Base-by-base conservation (phyloP, 352 stramenopile species). In the Stramenopiles sp. region DNA sequence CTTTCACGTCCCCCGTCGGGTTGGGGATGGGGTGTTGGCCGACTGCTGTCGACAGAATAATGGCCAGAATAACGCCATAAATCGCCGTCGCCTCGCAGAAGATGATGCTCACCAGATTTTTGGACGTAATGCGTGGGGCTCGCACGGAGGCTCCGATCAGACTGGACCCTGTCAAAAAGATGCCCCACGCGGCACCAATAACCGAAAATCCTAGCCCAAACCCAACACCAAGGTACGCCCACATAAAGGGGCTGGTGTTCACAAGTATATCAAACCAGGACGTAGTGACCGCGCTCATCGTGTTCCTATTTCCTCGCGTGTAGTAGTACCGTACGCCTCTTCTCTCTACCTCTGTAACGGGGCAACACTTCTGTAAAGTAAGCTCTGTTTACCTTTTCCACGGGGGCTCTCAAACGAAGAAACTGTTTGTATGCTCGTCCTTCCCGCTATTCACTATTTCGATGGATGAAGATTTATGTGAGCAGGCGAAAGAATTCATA, bases 71-170 rank as follows among this genome's bases (percentile, higher is more conserved):
- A 76, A 99, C 91, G 75, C 96, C 96, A 82, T 98, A 99, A 78
- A 99, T 99, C 73, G 96, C 96, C 31, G 92, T 99, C 4, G 95
- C 95, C 84, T 99, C 96, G 82, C 96, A 99, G 83, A 99, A 99
- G 89, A 99, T 99, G 75, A 99, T 96, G 83, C 92, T 93, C 79
- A 98, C 94, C 77, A 99, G 87, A 83, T 99, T 99, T 84, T 99
- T 99, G 32, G 90, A 97, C 82, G 92, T 86, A 83, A 99, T 97
- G 48, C 95, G 91, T 34, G 96, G 96, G 32, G 96, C 91, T 84
- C 98, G 98, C 53, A 99, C 90, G 33, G 96, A 89, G 32, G 96
- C 96, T 74, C 95, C 95, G 74, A 99, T 87, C 49, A 99, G 84
- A 83, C 85, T 96, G 25, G 89, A 96, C 76, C 95, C 94, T 36